phyloP scores from a whole-genome alignment of 2,329 filamentous ascomycete genomes.

The Phyllosticta citrichinensis region DNA sequence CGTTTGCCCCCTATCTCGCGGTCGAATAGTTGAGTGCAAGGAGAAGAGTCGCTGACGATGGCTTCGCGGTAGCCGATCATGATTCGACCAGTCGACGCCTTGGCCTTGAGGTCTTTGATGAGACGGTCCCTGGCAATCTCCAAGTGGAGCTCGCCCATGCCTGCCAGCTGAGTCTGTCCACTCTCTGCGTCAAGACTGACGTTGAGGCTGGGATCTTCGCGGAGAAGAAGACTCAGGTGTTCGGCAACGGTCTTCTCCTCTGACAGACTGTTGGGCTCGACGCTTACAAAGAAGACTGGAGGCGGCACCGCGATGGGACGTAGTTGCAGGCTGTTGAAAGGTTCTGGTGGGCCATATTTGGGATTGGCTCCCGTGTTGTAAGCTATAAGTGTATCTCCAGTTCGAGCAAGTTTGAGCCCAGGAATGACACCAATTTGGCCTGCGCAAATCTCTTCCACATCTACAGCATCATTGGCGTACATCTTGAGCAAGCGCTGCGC shows the following conservation, averaged over 20 bases:
- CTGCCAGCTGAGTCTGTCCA: conserved; percentile 84
- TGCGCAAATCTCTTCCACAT: conserved; percentile 67
- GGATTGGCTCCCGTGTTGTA: conserved; percentile 50
- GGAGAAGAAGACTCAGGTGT: conserved; percentile 64
- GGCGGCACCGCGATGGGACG: conserved; percentile 83
- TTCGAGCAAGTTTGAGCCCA: conserved; percentile 82
- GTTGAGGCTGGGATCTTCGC: conserved; percentile 87
- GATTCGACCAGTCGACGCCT: conserved; percentile 75
- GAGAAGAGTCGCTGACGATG: conserved; percentile 47
- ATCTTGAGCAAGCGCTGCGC: conserved; percentile 78
- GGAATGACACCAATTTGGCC: conserved; percentile 93
- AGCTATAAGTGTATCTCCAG: conserved; percentile 81
- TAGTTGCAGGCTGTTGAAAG: conserved; percentile 67
- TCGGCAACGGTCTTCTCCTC: conserved; percentile 73
- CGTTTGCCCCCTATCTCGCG: conserved; percentile 69
- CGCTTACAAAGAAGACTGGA: conserved; percentile 91
- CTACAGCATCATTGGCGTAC: conserved; percentile 77
- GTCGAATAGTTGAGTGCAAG: conserved; percentile 59
- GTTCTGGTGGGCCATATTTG: conserved; percentile 54
- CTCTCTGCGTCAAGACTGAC: conserved; percentile 80
- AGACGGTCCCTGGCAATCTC: conserved; percentile 87
- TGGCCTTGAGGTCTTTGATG: conserved; percentile 80
- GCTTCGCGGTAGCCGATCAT: conserved; percentile 94
- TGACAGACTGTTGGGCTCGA: conserved; percentile 68
- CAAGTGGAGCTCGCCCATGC: conserved; percentile 93